Evolutionary conservation across 2,329 filamentous ascomycete genomes (phyloP), one percentile per base, ranked within the genome.

Genomic region (Capronia americana): DNA sequence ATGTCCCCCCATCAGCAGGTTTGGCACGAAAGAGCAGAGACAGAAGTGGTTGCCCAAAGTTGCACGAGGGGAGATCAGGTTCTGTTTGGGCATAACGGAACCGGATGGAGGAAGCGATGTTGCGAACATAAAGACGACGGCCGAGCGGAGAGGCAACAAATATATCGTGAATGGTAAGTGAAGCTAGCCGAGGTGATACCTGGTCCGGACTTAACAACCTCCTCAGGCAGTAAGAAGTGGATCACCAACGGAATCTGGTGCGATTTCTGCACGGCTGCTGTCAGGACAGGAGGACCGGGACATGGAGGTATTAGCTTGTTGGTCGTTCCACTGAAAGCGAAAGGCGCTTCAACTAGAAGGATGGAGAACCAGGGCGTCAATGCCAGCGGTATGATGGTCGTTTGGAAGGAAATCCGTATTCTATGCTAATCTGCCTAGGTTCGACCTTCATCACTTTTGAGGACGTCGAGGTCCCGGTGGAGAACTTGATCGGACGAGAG

Each of bases 61-160:
- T 1, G 80, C 93, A 5, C 84, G 83, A 1, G 88, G 89, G 4
- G 84, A 83, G 74, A 90, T 88, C 77, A 81, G 90, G 46, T 84
- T 84, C 14, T 93, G 90, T 74, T 91, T 93, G 70, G 91, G 90
- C 3, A 92, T 93, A 72, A 93, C 91, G 0, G 91, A 93, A 75
- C 91, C 91, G 0, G 88, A 87, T 63, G 90, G 89, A 0, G 90
- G 91, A 0, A 88, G 85, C 61, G 90, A 93, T 74, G 91, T 93
- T 0, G 88, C 89, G 2, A 90, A 89, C 72, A 90, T 92, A 69
- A 83, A 83, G 6, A 92, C 90, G 0, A 90, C 86, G 0, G 90
- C 90, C 2, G 80, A 78, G 6, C 88, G 87, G 75, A 86, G 88
- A 73, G 89, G 90, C 10, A 87, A 87, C 74, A 79, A 86, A 71